Conservation (phyloP, 768 basidiomycete genomes). For the Tulasnella sp. region DNA sequence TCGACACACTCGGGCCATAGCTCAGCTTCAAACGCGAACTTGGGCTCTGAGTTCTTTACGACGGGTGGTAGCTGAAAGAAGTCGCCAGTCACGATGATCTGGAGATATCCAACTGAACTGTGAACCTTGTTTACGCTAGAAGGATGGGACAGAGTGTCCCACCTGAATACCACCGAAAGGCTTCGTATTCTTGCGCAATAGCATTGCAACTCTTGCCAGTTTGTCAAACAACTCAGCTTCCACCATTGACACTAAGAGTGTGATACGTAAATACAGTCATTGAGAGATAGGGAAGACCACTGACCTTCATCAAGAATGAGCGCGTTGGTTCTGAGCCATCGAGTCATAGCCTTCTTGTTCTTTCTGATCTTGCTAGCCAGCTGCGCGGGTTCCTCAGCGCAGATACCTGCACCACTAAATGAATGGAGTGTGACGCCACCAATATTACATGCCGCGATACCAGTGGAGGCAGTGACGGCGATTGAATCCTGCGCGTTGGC, state of each 20-base stretch:
- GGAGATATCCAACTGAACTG: constrained; percentile 25
- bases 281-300: constrained; percentile 14
- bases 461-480: constrained; percentile 91
- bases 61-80: constrained; percentile 98
- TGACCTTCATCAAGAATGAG: constrained; percentile 40
- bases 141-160: not conserved
- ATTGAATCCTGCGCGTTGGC: constrained; percentile 54
- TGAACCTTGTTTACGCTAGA: not conserved
- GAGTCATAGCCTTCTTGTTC: constrained; percentile 69
- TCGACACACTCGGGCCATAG: constrained; percentile 65
- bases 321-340: constrained; percentile 80
- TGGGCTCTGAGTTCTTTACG: constrained; percentile 43
- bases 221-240: constrained; percentile 92
- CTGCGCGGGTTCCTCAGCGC: constrained; percentile 49
- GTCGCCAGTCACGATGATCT: constrained; percentile 91
- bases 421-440: constrained; percentile 93
- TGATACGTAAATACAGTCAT: not conserved
- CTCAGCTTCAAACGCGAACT: constrained; percentile 87
- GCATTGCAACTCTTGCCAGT: constrained; percentile 56
- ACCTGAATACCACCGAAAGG: constrained; percentile 97
- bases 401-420: constrained; percentile 89
- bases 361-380: constrained; percentile 58
- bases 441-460: constrained; percentile 96
- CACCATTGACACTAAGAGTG: constrained; percentile 84
- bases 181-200: constrained; percentile 45